Conservation (phyloP, 2,329 filamentous ascomycete species). For the Pseudonectria foliicola region DNA sequence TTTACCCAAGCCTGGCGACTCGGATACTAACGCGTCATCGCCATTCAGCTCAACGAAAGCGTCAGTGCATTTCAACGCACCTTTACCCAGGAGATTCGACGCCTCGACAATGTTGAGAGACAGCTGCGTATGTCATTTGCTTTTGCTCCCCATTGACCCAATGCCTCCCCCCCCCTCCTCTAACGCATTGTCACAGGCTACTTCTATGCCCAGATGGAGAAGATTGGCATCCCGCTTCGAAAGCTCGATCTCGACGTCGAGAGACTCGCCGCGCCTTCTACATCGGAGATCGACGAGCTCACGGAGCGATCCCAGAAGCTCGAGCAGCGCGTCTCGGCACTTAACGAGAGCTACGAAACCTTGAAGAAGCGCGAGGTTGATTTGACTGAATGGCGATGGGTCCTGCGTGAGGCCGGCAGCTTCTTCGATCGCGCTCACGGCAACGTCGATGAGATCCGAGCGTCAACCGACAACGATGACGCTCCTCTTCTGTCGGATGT, state of each 20-base stretch:
- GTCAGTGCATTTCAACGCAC: slow-evolving; percentile 93
- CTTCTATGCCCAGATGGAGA: slow-evolving; percentile 94
- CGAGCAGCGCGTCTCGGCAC: slow-evolving; percentile 80
- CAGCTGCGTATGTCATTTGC: slow-evolving; percentile 70
- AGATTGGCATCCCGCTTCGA: slow-evolving; percentile 75
- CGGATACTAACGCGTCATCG: slow-evolving; percentile 10
- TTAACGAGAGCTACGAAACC: slow-evolving; percentile 98
- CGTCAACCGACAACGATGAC: slow-evolving; percentile 84
- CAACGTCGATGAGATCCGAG: slow-evolving; percentile 92
- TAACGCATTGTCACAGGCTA: slow-evolving; percentile 57
- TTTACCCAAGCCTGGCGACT: slow-evolving; percentile 9
- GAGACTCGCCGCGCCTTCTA: slow-evolving; percentile 77
- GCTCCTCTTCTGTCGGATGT: slow-evolving; percentile 89
- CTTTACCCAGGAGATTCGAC: slow-evolving; percentile 94
- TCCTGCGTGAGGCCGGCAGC: slow-evolving; percentile 87
- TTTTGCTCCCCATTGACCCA: background rate
- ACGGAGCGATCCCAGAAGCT: slow-evolving; percentile 86
- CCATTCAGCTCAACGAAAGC: slow-evolving; percentile 74
- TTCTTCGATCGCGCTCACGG: slow-evolving; percentile 97
- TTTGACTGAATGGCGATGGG: slow-evolving; percentile 97
- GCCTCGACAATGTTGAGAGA: slow-evolving; percentile 95
- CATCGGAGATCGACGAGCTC: slow-evolving; percentile 93
- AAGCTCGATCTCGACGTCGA: slow-evolving; percentile 88
- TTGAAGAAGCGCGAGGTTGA: slow-evolving; percentile 97
- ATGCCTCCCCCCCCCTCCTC: slow-evolving; percentile 3